phyloP scores from a whole-genome alignment of 345 rosid genomes.

The Clarkia xantiana region DNA sequence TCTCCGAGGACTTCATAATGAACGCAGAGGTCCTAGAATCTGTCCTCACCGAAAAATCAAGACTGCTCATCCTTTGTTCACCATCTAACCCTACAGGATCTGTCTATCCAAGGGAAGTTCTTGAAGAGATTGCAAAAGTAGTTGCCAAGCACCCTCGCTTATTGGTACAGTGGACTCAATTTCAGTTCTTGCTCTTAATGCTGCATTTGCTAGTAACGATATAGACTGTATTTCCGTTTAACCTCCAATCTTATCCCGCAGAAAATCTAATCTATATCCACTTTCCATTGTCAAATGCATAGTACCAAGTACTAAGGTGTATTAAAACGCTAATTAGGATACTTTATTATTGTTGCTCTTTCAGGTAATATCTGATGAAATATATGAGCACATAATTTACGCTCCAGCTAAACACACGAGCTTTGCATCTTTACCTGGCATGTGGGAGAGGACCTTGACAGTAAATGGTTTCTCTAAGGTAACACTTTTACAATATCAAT shows the following conservation, averaged over 20 bases:
- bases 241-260: too few relatives aligned
- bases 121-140: slow-evolving; percentile 73
- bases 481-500: slow-evolving; percentile 1
- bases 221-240: too few relatives aligned
- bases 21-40: slow-evolving; percentile 74
- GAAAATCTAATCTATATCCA: too few relatives aligned
- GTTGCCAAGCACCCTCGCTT: slow-evolving; percentile 93
- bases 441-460: slow-evolving; percentile 92
- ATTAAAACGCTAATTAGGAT: slow-evolving; percentile 7
- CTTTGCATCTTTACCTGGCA: slow-evolving; percentile 89
- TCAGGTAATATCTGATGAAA: slow-evolving; percentile 92
- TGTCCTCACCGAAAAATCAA: slow-evolving; percentile 63
- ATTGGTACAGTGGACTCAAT: slow-evolving; percentile 33
- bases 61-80: slow-evolving; percentile 78
- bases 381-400: slow-evolving; percentile 92
- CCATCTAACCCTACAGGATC: slow-evolving; percentile 98
- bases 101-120: slow-evolving; percentile 81
- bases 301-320: too few relatives aligned
- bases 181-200: too few relatives aligned
- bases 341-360: slow-evolving; percentile 3
- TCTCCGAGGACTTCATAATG: slow-evolving; percentile 74
- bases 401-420: slow-evolving; percentile 82
- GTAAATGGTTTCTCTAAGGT: slow-evolving; percentile 98
- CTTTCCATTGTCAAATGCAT: too few relatives aligned
- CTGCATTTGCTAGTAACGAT: too few relatives aligned